Conservation (phyloP, 2,329 filamentous ascomycete species). For the Conoideocrella luteorostrata region DNA sequence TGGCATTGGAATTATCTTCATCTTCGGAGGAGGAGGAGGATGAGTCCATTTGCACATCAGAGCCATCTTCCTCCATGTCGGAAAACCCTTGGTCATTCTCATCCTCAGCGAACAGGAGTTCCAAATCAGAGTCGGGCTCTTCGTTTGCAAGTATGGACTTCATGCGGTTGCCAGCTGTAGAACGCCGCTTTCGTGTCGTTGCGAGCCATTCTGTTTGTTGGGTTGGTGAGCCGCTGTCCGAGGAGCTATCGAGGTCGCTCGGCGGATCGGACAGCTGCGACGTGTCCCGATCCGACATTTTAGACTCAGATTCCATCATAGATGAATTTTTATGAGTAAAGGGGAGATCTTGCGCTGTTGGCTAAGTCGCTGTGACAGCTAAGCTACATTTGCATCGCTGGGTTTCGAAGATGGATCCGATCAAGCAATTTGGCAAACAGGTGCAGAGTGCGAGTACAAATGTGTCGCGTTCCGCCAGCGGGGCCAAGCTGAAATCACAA, state of each 20-base stretch:
- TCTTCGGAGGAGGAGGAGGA: constrained; percentile 81
- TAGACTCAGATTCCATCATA: constrained; percentile 24
- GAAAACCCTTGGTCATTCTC: constrained; percentile 64
- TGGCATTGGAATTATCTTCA: constrained; percentile 46
- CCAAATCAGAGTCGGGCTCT: constrained; percentile 62
- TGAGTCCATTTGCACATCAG: constrained; percentile 80
- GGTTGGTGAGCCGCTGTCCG: constrained; percentile 29
- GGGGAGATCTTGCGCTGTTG: not conserved
- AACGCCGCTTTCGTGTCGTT: constrained; percentile 66
- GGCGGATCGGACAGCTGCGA: constrained; percentile 24
- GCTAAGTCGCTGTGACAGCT: not conserved
- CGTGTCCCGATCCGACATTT: constrained; percentile 25
- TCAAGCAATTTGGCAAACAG: no score
- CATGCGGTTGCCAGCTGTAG: constrained; percentile 80
- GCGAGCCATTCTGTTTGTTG: constrained; percentile 60
- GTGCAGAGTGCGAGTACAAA: not conserved
- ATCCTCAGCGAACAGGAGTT: constrained; percentile 68
- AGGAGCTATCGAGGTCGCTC: constrained; percentile 20
- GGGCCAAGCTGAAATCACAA: not conserved
- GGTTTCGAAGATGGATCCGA: not conserved
- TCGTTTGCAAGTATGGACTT: constrained; percentile 70
- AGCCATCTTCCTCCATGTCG: constrained; percentile 59
- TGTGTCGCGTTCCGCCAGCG: not conserved
- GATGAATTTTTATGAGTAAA: constrained; percentile 4
- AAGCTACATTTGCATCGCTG: not conserved